Percentiles rank a stretch among this genome's conserved stretches.
These are phyloP conservation scores for Oryza brachyantha DNA, from an alignment of 176 grass and related monocot species.

Conservation along the genomic window DNA sequence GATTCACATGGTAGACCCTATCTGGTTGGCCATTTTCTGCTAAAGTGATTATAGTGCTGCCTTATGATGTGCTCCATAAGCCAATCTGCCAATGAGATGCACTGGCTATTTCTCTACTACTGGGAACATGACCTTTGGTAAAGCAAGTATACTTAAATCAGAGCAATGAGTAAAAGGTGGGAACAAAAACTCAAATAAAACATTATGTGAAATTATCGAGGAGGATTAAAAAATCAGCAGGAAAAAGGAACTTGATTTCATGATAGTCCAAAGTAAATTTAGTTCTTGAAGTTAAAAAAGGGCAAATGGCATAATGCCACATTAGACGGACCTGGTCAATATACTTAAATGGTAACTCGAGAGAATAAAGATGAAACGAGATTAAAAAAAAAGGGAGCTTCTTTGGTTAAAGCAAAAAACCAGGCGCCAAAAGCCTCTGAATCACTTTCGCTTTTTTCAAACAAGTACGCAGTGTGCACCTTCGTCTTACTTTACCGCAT, in stretches of 20 bases:
- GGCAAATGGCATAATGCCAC: background rate
- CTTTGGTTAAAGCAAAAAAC: conserved; percentile 49
- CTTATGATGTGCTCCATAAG: conserved; percentile 10
- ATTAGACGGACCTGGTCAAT: background rate
- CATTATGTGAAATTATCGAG: background rate
- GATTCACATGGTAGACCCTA: conserved; percentile 24
- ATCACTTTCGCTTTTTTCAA: conserved; percentile 59
- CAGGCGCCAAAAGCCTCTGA: conserved; percentile 41
- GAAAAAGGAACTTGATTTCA: background rate
- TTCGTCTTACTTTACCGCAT: conserved; percentile 7
- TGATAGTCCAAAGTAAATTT: background rate
- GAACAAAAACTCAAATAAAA: background rate
- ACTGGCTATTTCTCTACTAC: background rate
- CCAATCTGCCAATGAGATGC: background rate
- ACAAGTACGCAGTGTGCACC: conserved; percentile 25
- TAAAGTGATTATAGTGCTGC: background rate
- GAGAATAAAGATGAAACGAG: conserved; percentile 45
- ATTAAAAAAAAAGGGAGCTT: conserved; percentile 15
- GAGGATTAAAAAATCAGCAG: background rate
- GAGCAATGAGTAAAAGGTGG: conserved; percentile 5
- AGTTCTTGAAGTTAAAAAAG: background rate
- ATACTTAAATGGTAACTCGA: conserved; percentile 17
- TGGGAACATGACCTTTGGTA: conserved; percentile 30
- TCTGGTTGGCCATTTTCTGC: background rate
- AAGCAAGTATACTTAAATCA: conserved; percentile 8